Conservation (phyloP, 257 asterid species). For the Penstemon davidsonii region DNA sequence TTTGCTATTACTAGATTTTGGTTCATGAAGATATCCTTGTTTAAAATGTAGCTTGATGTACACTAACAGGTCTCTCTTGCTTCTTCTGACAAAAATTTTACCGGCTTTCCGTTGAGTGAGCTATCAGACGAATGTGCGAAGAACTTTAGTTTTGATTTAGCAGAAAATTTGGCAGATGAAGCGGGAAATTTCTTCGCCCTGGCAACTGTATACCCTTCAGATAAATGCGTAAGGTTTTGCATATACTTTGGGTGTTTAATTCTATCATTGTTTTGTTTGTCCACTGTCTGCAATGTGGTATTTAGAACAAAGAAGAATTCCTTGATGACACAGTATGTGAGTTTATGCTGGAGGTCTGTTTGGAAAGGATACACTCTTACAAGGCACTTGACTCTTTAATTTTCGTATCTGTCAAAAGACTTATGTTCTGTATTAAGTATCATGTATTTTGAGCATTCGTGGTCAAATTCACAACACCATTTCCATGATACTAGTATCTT, state of each 20-base stretch:
- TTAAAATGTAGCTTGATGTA: conserved; percentile 11
- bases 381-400: background rate
- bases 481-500: background rate
- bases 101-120: conserved; percentile 58
- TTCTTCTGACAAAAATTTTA: conserved; percentile 40
- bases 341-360: conserved; percentile 17
- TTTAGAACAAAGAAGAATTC: background rate
- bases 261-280: conserved; percentile 10
- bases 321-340: background rate
- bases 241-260: conserved; percentile 13
- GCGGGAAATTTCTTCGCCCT: conserved; percentile 73
- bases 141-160: conserved; percentile 54
- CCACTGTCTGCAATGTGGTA: conserved; percentile 7
- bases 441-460: conserved; percentile 1
- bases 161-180: conserved; percentile 41
- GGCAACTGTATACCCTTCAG: conserved; percentile 67
- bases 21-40: background rate
- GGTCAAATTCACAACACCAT: background rate
- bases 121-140: conserved; percentile 69
- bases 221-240: conserved; percentile 56
- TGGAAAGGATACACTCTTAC: conserved; percentile 2
- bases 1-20: background rate
- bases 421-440: background rate
- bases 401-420: background rate
- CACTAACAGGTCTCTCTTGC: conserved; percentile 65